phyloP scores from a whole-genome alignment of 306 rosid genomes.

The Senna tora region DNA sequence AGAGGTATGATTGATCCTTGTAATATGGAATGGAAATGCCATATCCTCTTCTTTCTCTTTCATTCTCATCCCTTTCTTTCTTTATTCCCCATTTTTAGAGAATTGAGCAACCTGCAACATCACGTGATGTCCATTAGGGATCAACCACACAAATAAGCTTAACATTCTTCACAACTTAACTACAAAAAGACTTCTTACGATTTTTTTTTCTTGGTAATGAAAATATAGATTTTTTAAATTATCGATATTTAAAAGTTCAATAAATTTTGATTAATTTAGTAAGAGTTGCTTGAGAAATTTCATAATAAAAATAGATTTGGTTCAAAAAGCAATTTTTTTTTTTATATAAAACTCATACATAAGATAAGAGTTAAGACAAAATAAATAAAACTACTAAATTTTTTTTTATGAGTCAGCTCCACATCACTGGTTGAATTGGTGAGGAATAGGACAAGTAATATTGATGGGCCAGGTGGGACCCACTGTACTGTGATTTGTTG shows the following conservation, averaged over 20 bases:
- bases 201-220: too few species aligned
- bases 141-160: conserved; percentile 33
- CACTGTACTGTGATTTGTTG: conserved; percentile 34
- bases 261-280: too few species aligned
- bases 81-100: conserved; percentile 18
- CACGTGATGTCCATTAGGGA: conserved; percentile 63
- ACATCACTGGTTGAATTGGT: conserved; percentile 24
- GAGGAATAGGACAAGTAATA: conserved; percentile 15
- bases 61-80: conserved; percentile 22
- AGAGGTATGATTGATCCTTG: conserved; percentile 35
- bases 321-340: too few species aligned
- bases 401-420: conserved; percentile 49
- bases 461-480: conserved; percentile 52
- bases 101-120: conserved; percentile 43
- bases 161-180: too few species aligned
- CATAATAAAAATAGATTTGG: too few species aligned
- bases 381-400: too few species aligned
- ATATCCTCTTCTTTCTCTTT: neutral
- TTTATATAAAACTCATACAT: too few species aligned
- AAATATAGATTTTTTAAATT: too few species aligned
- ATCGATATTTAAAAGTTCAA: too few species aligned
- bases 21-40: conserved; percentile 6
- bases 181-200: too few species aligned
- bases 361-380: too few species aligned
- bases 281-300: too few species aligned